Percentiles rank a stretch among this genome's conserved stretches.
Evolutionary conservation across 495 filamentous ascomycete genomes (phyloP).

Genomic region (Neurospora pannonica): DNA sequence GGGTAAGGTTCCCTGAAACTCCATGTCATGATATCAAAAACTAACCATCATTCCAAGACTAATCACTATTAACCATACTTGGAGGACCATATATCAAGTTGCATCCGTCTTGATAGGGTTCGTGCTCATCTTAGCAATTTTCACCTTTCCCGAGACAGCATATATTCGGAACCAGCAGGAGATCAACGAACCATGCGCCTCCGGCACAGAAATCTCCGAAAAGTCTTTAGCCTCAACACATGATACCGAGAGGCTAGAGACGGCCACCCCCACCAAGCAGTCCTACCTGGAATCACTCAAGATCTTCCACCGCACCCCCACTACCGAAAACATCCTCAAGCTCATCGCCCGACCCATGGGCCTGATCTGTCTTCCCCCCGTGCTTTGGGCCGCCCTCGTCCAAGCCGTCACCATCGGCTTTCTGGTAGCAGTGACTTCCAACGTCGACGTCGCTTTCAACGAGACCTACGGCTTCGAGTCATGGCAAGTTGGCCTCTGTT

Average conservation of each 20-base stretch:
- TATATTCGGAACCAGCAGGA: constrained; percentile 20
- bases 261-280: constrained; percentile 7
- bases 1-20: constrained; percentile 16
- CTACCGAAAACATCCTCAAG: constrained; percentile 34
- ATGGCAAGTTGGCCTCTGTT: constrained; percentile 43
- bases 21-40: neutral
- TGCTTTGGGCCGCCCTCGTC: constrained; percentile 41
- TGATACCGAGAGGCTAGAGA: neutral
- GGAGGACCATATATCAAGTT: constrained; percentile 45
- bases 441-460: constrained; percentile 38
- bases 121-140: constrained; percentile 35
- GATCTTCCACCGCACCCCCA: constrained; percentile 30
- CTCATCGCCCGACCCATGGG: constrained; percentile 39
- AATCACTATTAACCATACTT: constrained; percentile 39
- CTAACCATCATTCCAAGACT: constrained; percentile 17
- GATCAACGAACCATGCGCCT: neutral
- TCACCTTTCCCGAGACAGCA: constrained; percentile 46
- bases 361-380: constrained; percentile 37
- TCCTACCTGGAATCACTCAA: constrained; percentile 28
- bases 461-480: constrained; percentile 35
- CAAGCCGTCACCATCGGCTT: constrained; percentile 44
- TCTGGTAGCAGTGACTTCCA: constrained; percentile 43
- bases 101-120: constrained; percentile 34
- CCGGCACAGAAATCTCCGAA: neutral
- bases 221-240: neutral